Conservation (phyloP, 1,139 yeast genomes). For the Blastobotrys malaysiensis region DNA sequence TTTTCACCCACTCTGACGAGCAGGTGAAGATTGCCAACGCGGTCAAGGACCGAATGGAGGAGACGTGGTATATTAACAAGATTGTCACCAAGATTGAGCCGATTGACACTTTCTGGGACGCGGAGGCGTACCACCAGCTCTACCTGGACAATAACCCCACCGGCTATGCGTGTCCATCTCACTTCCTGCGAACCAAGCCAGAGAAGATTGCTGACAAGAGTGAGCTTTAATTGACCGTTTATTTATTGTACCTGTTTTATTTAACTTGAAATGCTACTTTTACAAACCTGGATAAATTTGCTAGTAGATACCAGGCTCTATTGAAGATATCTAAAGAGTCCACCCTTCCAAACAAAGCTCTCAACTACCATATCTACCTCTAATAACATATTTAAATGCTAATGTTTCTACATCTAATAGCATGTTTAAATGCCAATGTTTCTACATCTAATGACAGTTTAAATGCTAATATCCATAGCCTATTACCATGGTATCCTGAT, state of each 20-base stretch:
- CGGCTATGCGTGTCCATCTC: slow-evolving; percentile 89
- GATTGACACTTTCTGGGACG: slow-evolving; percentile 71
- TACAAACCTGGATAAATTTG: no score
- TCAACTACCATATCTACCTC: no score
- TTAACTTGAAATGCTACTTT: no score
- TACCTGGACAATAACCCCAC: slow-evolving; percentile 73
- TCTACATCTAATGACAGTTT: no score
- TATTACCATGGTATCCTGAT: no score
- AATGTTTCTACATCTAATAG: no score
- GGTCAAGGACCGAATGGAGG: slow-evolving; percentile 43
- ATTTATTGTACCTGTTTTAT: neutral
- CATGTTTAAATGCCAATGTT: no score
- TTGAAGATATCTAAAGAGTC: no score
- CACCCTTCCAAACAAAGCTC: no score
- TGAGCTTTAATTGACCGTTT: neutral
- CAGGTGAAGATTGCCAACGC: slow-evolving; percentile 42
- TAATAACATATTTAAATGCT: no score
- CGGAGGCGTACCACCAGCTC: slow-evolving; percentile 87
- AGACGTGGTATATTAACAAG: slow-evolving; percentile 47
- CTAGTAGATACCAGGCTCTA: no score
- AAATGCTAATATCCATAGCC: no score
- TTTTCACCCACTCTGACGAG: slow-evolving; percentile 55
- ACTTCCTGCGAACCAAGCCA: slow-evolving; percentile 51
- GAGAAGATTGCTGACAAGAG: slow-evolving; percentile 13
- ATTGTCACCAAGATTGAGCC: slow-evolving; percentile 69